Evolutionary conservation across 129 eudicot species (phyloP).

Genomic region (Arctium lappa): DNA sequence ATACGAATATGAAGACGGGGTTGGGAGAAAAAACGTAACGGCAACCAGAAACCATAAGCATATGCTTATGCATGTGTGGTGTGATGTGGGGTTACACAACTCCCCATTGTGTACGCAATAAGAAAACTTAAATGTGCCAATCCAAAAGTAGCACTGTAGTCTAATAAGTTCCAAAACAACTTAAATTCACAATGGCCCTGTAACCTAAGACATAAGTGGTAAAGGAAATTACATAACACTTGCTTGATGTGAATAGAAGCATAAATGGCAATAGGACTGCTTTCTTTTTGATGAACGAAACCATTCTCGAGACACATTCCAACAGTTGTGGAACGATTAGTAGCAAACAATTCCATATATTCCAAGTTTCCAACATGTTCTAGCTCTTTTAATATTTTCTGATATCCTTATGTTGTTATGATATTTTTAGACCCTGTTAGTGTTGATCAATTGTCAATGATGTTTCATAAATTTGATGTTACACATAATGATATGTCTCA

Average conservation of each 20-base stretch:
- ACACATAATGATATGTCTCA: background rate
- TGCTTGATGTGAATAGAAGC: background rate
- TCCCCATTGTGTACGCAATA: background rate
- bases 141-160: background rate
- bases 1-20: background rate
- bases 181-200: background rate
- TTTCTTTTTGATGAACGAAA: background rate
- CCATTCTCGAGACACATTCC: background rate
- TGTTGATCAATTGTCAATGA: background rate
- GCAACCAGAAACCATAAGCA: background rate
- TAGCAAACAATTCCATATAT: background rate
- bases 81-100: background rate
- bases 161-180: background rate
- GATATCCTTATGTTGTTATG: background rate
- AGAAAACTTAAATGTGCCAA: background rate
- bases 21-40: background rate
- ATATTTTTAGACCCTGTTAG: background rate
- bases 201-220: background rate
- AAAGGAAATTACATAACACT: background rate
- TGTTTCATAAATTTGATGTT: background rate
- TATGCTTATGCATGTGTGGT: background rate
- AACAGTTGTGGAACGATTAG: background rate
- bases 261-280: background rate
- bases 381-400: no score
- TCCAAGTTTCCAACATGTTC: background rate